A percentile compares a stretch with the other conserved stretches of the same genome.
Evolutionary conservation across 2,329 filamentous ascomycete species (phyloP).

Genomic region (Microdochium bolleyi): DNA sequence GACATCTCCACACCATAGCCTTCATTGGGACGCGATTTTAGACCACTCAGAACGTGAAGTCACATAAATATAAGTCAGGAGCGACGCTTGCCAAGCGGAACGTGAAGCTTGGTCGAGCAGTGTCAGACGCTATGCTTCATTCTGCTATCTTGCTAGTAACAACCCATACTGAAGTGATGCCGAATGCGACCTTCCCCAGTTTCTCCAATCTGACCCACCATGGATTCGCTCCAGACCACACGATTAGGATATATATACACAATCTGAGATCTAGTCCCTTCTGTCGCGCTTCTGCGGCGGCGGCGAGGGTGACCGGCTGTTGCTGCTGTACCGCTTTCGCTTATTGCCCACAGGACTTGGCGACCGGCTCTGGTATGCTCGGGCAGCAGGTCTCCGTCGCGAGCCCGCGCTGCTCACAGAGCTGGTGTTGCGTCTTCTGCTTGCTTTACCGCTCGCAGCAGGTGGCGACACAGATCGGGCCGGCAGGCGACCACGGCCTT

Average conservation of each 20-base stretch:
- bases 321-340: conserved; percentile 1
- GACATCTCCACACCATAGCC: no score
- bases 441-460: conserved; percentile 4
- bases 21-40: no score
- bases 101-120: no score
- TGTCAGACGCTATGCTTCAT: no score
- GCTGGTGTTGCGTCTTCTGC: conserved; percentile 6
- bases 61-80: no score
- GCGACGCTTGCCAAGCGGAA: no score
- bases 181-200: no score
- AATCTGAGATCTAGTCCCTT: not conserved
- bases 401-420: conserved; percentile 10
- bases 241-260: not conserved
- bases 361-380: conserved; percentile 10
- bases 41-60: no score
- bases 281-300: not conserved
- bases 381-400: conserved; percentile 8
- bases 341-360: conserved; percentile 5
- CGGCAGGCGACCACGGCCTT: conserved; percentile 6
- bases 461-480: conserved; percentile 8
- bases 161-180: no score
- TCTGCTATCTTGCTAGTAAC: no score
- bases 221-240: no score
- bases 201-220: no score
- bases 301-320: conserved; percentile 2